Evolutionary conservation across 768 basidiomycete genomes (phyloP), one percentile per base, ranked within the genome.

Genomic region (Lentinula boryana): DNA sequence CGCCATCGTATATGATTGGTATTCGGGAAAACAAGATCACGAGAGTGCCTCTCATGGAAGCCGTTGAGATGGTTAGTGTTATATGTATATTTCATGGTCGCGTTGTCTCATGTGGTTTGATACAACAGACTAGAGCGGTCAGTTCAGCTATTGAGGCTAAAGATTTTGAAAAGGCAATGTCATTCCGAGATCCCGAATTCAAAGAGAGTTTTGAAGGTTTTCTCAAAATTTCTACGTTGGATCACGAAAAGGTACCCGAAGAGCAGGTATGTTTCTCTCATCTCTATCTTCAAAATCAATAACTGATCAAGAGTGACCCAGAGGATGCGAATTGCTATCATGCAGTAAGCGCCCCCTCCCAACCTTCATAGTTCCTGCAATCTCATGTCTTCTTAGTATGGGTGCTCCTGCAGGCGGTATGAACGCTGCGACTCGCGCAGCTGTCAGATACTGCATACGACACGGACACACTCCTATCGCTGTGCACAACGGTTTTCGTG

Each of bases 321-420:
- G 90, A 79, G 87, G 64, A 86, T 94, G 77, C 85, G 88, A 18
- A 73, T 93, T 53, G 91, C 85, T 1, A 87, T 94, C 62, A 86
- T 93, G 77, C 91, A 93, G 92, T 91, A 75, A 76, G 88, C 71
- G n/a, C 33, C 21, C 21, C n/a, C 51, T 4, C 51, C 27, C 27
- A 27, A 12, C 59, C 23, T 27, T 3, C 9, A 59, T 44, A 63
- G 15, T 61, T 35, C 33, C 16, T 23, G 1, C 10, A n/a, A 46
- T 46, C 38, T 46, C 40, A 33, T 12, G 48, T 40, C 65, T 23
- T 10, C 8, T 15, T 56, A 96, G 95, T 68, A 87, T 95, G 69
- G 96, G 97, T 55, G 97, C 97, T 1, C 96, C 97, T 4, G 97
- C 97, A 2, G 96, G 96, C 50, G 97, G 97, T 8, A 98, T 98